Evolutionary conservation across 768 basidiomycete species (phyloP).

Genomic region (Lyophyllum decastes): DNA sequence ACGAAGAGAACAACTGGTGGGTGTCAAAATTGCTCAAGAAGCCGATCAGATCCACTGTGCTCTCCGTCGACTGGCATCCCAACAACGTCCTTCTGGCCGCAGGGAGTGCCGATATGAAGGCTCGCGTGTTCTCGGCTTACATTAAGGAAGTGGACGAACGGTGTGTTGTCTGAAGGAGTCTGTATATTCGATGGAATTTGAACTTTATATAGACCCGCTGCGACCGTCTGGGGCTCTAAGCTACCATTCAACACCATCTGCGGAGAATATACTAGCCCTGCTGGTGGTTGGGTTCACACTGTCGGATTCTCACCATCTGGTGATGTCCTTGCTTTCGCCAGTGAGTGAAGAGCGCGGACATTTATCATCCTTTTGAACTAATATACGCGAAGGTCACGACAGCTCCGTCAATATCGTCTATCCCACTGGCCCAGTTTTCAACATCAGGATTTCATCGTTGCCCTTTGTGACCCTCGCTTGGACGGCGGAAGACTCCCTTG

Average conservation of each 20-base stretch:
- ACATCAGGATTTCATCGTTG: conserved; percentile 73
- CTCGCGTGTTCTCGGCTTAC: conserved; percentile 95
- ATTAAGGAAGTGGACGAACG: conserved; percentile 97
- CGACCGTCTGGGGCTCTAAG: conserved; percentile 96
- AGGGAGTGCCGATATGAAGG: conserved; percentile 98
- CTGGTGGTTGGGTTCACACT: conserved; percentile 96
- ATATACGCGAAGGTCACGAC: conserved; percentile 75
- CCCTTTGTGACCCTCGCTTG: conserved; percentile 87
- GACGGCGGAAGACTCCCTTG: conserved; percentile 77
- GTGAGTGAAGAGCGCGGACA: conserved; percentile 48
- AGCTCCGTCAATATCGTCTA: conserved; percentile 93
- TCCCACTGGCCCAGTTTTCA: conserved; percentile 77
- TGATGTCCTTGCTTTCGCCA: conserved; percentile 89
- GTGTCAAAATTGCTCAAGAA: conserved; percentile 96
- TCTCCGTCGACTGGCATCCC: conserved; percentile 97
- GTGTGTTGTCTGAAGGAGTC: conserved; percentile 38
- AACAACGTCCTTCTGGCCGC: conserved; percentile 97
- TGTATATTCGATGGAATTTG: conserved; percentile 1
- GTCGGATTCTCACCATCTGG: conserved; percentile 97
- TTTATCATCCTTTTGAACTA: not conserved
- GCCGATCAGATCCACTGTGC: conserved; percentile 92
- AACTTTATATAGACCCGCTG: conserved; percentile 61
- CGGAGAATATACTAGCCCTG: conserved; percentile 86
- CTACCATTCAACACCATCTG: conserved; percentile 97
- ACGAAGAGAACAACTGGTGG: conserved; percentile 99